Evolutionary conservation across 2,329 filamentous ascomycete genomes (phyloP).

Genomic region (Calycina marina): DNA sequence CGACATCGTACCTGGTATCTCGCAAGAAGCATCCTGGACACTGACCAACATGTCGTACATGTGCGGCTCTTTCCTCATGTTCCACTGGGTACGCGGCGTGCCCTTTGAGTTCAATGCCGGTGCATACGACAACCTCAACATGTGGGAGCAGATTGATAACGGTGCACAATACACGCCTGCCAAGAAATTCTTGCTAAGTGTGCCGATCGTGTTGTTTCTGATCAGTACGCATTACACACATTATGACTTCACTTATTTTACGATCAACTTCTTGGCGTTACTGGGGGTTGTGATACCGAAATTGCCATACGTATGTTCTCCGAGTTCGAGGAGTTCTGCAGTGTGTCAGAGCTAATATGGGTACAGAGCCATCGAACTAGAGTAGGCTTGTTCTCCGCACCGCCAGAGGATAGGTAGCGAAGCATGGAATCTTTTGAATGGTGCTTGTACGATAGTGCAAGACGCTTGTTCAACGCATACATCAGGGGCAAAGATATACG

Average conservation of each 20-base stretch:
- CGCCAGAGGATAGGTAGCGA: constrained; percentile 41
- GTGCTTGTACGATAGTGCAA: constrained; percentile 22
- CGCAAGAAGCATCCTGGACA: constrained; percentile 97
- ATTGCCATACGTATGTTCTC: constrained; percentile 65
- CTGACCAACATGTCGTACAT: constrained; percentile 98
- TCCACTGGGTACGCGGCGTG: constrained; percentile 94
- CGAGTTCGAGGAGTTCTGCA: neutral
- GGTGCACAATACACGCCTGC: constrained; percentile 96
- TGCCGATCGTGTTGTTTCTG: constrained; percentile 87
- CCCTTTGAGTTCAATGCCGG: constrained; percentile 98
- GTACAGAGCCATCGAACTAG: constrained; percentile 61
- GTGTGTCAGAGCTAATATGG: constrained; percentile 17
- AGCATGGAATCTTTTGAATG: constrained; percentile 12
- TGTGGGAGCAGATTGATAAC: constrained; percentile 99
- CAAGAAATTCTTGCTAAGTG: constrained; percentile 93
- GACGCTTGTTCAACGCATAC: no score
- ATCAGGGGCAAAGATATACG: no score
- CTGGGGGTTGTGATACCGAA: constrained; percentile 92
- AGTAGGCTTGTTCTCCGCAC: constrained; percentile 58
- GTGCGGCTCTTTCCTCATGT: constrained; percentile 98
- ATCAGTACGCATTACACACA: constrained; percentile 98
- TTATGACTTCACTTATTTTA: constrained; percentile 93
- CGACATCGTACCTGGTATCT: constrained; percentile 90
- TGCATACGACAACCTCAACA: constrained; percentile 98
- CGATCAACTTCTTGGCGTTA: constrained; percentile 89